These are phyloP conservation scores for Penicillium angulare DNA, from an alignment of 495 filamentous ascomycete species.

Conservation along the genomic window DNA sequence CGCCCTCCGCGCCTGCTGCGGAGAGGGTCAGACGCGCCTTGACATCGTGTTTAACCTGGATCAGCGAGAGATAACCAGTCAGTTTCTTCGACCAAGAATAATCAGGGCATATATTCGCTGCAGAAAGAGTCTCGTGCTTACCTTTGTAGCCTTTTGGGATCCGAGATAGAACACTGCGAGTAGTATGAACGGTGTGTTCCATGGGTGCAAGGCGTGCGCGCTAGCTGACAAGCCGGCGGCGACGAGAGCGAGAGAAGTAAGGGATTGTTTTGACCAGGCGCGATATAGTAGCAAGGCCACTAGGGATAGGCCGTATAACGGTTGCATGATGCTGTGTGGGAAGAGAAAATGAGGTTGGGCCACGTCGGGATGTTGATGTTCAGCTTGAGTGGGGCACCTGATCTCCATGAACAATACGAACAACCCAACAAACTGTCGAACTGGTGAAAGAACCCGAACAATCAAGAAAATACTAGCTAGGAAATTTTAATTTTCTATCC, in stretches of 20 bases:
- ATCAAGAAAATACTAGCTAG: too few relatives aligned
- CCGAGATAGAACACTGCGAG: slow-evolving; percentile 84
- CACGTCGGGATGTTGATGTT: not conserved
- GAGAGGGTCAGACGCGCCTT: slow-evolving; percentile 80
- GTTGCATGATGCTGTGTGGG: slow-evolving; percentile 57
- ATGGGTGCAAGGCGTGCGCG: slow-evolving; percentile 84
- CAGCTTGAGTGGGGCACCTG: too few relatives aligned
- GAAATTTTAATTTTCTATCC: too few relatives aligned
- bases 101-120: not conserved
- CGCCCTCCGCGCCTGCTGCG: slow-evolving; percentile 65
- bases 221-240: slow-evolving; percentile 68
- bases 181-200: slow-evolving; percentile 81
- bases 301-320: slow-evolving; percentile 65
- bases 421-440: too few relatives aligned
- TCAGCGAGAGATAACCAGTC: not conserved
- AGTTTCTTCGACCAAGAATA: not conserved
- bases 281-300: slow-evolving; percentile 63
- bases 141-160: slow-evolving; percentile 81
- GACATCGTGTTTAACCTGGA: slow-evolving; percentile 77
- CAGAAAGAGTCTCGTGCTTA: slow-evolving; percentile 26
- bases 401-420: too few relatives aligned
- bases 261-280: slow-evolving; percentile 68
- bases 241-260: slow-evolving; percentile 70
- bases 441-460: too few relatives aligned
- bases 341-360: not conserved